Evolutionary conservation across 805 yeast species (phyloP).

Genomic region (Cyberlindnera mississippiensis): DNA sequence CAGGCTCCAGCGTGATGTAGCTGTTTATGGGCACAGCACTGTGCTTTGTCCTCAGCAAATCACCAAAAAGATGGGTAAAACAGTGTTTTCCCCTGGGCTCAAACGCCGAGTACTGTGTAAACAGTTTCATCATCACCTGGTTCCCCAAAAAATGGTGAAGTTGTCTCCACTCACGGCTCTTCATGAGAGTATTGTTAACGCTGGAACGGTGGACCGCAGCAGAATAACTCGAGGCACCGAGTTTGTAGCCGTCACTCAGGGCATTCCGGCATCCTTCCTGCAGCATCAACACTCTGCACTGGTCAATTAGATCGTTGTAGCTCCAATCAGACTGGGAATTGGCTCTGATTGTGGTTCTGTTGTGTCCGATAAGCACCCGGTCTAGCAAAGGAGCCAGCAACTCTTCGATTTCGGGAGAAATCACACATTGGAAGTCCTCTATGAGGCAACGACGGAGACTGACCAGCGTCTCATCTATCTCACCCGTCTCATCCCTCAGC

Average conservation of each 20-base stretch:
- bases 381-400: slow-evolving; percentile 1
- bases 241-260: slow-evolving; percentile 40
- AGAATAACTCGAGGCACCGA: slow-evolving; percentile 29
- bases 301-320: slow-evolving; percentile 38
- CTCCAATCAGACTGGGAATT: too few species aligned
- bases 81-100: not conserved
- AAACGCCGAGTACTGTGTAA: slow-evolving; percentile 15
- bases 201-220: too few species aligned
- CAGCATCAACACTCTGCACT: slow-evolving; percentile 33
- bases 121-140: slow-evolving; percentile 9
- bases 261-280: slow-evolving; percentile 33
- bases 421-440: too few species aligned
- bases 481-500: too few species aligned
- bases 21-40: not conserved
- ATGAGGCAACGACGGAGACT: too few species aligned
- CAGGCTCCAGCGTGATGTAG: slow-evolving; percentile 10
- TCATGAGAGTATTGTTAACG: too few species aligned
- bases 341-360: not conserved
- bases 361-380: slow-evolving; percentile 3
- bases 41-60: slow-evolving; percentile 1
- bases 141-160: slow-evolving; percentile 15
- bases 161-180: slow-evolving; percentile 41
- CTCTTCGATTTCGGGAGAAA: too few species aligned
- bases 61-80: slow-evolving; percentile 21
- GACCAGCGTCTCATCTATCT: too few species aligned